Evolutionary conservation across 2,329 filamentous ascomycete species (phyloP).

Genomic region (Colletotrichum caudatum): DNA sequence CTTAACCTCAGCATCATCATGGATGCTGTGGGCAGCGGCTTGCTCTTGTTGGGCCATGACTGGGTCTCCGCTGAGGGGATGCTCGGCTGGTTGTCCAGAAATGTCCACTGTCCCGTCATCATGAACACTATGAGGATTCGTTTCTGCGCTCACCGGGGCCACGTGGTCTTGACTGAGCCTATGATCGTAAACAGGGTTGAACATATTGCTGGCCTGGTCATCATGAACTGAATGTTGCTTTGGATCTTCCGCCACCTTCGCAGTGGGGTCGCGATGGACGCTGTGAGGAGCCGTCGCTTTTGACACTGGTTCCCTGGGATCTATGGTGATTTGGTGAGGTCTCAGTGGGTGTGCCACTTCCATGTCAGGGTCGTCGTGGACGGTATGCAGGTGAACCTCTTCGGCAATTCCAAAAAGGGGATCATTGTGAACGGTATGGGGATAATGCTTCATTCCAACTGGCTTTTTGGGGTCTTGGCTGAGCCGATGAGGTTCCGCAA

Average conservation of each 20-base stretch:
- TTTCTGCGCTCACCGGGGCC: neutral
- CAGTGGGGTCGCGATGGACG: constrained; percentile 15
- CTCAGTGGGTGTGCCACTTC: constrained; percentile 9
- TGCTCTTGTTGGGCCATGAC: neutral
- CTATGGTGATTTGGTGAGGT: constrained; percentile 25
- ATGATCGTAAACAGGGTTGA: constrained; percentile 19
- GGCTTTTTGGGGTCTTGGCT: constrained; percentile 20
- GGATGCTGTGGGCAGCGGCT: neutral
- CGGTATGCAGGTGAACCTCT: constrained; percentile 23
- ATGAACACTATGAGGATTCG: constrained; percentile 13
- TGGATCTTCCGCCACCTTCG: constrained; percentile 13
- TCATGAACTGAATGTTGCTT: constrained; percentile 16
- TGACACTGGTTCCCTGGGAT: constrained; percentile 3
- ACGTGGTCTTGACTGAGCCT: constrained; percentile 25
- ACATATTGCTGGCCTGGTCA: constrained; percentile 6
- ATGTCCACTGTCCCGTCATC: constrained; percentile 19
- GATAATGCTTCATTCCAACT: neutral
- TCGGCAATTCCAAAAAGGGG: constrained; percentile 24
- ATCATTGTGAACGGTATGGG: constrained; percentile 28
- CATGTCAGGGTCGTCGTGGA: constrained; percentile 23
- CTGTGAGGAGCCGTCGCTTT: constrained; percentile 3
- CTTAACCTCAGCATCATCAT: constrained; percentile 18
- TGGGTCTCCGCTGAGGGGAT: constrained; percentile 5
- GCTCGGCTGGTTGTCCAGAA: neutral
- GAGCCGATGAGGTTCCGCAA: constrained; percentile 25